Evolutionary conservation across 139 green algal genomes (phyloP), one percentile per base, ranked within the genome.

Genomic region (Spirogloea muscicola): DNA sequence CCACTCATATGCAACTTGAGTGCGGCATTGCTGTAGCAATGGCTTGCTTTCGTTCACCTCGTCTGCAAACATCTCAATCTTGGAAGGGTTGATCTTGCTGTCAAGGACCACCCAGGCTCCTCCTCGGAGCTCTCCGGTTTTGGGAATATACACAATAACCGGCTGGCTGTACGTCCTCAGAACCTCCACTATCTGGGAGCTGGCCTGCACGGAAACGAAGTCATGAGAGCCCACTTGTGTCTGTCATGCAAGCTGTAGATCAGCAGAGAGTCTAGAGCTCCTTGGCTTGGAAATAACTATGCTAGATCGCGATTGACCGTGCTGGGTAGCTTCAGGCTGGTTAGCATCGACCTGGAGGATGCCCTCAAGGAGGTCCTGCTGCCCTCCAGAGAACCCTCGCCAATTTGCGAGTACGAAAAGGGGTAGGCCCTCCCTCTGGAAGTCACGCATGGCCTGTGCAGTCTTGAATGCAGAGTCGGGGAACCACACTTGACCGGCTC

Each of bases 21-120:
- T n/a, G n/a, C n/a, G n/a, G n/a, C n/a, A n/a, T n/a, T n/a, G n/a
- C n/a, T n/a, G n/a, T n/a, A n/a, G n/a, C n/a, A n/a, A n/a, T n/a
- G n/a, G n/a, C n/a, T n/a, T n/a, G n/a, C n/a, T n/a, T n/a, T n/a
- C n/a, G n/a, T n/a, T n/a, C n/a, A n/a, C n/a, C n/a, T 58, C 42
- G 60, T 88, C 84, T 7, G 84, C 84, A 44, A 82, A 88, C 83
- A 89, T 86, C 59, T 89, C 84, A 51, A 88, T 76, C 62, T 73
- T 79, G 42, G 90, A 80, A 4, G 85, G 51, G 72, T 96, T 96
- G 84, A 98, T 96, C 76, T 95, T 87, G 36, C 82, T 90, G 85
- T 99, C 95, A 25, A 99, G 82, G 39, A 99, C 95, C 34, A 97
- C 95, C 95, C 95, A 99, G 33, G 95, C 95, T 10, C 95, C 95